These are phyloP conservation scores for Scutellaria galericulata DNA, from an alignment of 257 asterid species.

Conservation along the genomic window DNA sequence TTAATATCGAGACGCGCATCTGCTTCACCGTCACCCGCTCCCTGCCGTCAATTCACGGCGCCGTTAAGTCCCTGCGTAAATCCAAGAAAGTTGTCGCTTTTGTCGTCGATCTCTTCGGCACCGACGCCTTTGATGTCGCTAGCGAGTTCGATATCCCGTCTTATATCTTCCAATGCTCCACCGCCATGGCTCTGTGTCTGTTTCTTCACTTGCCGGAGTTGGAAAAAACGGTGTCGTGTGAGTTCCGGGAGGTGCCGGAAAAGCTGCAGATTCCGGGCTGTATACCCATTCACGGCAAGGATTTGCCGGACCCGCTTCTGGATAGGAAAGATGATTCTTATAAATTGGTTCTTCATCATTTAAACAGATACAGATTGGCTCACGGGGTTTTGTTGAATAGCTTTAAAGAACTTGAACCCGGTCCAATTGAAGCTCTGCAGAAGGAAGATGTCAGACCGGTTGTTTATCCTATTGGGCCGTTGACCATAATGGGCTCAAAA, in stretches of 20 bases:
- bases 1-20: conserved; percentile 60
- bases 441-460: conserved; percentile 44
- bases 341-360: conserved; percentile 54
- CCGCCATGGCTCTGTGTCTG: conserved; percentile 60
- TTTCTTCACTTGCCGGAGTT: conserved; percentile 56
- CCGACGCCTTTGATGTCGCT: conserved; percentile 72
- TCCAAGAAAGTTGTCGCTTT: conserved; percentile 47
- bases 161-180: conserved; percentile 60
- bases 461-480: conserved; percentile 72
- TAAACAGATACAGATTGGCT: conserved; percentile 55
- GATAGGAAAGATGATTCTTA: conserved; percentile 66
- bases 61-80: conserved; percentile 34
- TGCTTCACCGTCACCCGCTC: conserved; percentile 67
- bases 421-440: conserved; percentile 47
- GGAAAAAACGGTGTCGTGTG: conserved; percentile 49
- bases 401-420: conserved; percentile 67
- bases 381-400: conserved; percentile 65
- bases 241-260: conserved; percentile 56
- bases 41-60: conserved; percentile 47
- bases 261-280: conserved; percentile 70
- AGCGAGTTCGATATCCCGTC: conserved; percentile 46
- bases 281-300: conserved; percentile 59
- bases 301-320: conserved; percentile 65
- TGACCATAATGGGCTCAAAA: conserved; percentile 44
- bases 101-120: conserved; percentile 78